Percentiles rank a stretch among this genome's conserved stretches.
These are phyloP conservation scores for Teunomyces pallodes DNA, from an alignment of 805 yeast genomes.

Conservation along the genomic window DNA sequence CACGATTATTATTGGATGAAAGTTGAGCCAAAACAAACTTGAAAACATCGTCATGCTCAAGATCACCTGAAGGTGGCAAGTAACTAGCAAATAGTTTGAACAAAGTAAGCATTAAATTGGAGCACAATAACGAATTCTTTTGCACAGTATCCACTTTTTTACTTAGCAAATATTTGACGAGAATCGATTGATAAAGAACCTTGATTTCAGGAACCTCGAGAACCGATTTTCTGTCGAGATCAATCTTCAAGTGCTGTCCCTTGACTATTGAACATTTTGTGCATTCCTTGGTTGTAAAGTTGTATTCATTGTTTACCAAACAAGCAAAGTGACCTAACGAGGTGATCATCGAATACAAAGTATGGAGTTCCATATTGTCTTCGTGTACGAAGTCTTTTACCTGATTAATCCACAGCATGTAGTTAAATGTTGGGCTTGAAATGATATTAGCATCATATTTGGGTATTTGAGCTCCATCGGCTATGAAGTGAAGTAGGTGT, in stretches of 20 bases:
- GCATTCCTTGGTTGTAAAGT: constrained; percentile 32
- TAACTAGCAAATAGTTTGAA: constrained; percentile 52
- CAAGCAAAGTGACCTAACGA: constrained; percentile 45
- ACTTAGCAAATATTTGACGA: constrained; percentile 16
- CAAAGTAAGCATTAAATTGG: constrained; percentile 47
- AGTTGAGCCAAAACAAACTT: constrained; percentile 41
- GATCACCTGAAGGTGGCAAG: constrained; percentile 41
- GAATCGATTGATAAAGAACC: constrained; percentile 22
- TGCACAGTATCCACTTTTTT: constrained; percentile 8
- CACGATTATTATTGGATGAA: constrained; percentile 44
- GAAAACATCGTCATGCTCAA: constrained; percentile 31
- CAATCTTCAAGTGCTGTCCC: constrained; percentile 23
- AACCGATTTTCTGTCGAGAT: constrained; percentile 19
- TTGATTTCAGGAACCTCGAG: constrained; percentile 20
- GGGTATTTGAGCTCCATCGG: not conserved
- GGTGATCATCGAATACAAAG: constrained; percentile 30
- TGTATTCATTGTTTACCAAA: constrained; percentile 34
- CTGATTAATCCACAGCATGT: constrained; percentile 21
- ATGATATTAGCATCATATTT: not conserved
- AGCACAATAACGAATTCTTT: constrained; percentile 23
- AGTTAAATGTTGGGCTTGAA: constrained; percentile 7
- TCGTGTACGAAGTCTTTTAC: constrained; percentile 10
- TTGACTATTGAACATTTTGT: constrained; percentile 30
- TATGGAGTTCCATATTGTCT: constrained; percentile 9
- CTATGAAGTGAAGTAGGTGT: not conserved